phyloP scores from a whole-genome alignment of 768 basidiomycete genomes.

The Serpula lacrymans region DNA sequence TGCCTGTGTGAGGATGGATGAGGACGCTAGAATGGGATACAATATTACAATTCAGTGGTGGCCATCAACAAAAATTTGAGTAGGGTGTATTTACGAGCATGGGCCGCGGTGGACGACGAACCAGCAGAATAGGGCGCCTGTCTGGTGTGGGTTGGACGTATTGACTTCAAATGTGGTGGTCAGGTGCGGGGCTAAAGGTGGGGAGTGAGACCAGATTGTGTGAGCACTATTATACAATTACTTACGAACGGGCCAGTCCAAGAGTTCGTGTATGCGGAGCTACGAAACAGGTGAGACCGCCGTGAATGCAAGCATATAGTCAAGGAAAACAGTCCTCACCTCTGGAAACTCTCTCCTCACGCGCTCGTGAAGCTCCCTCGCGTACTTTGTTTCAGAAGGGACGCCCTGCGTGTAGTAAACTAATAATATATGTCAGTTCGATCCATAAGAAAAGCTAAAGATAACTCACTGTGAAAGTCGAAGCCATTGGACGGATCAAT shows the following conservation, averaged over 20 bases:
- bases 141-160: slow-evolving; percentile 58
- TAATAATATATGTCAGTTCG: slow-evolving; percentile 14
- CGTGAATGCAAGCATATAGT: too few species aligned
- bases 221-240: too few species aligned
- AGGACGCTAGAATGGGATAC: slow-evolving; percentile 42
- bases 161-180: slow-evolving; percentile 67
- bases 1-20: slow-evolving; percentile 59
- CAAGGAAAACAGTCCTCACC: too few species aligned
- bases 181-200: slow-evolving; percentile 54
- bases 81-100: slow-evolving; percentile 53
- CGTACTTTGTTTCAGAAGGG: slow-evolving; percentile 39
- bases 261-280: slow-evolving; percentile 57
- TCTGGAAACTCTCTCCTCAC: slow-evolving; percentile 62
- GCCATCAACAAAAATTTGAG: neutral
- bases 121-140: slow-evolving; percentile 59
- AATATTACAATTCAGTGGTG: neutral
- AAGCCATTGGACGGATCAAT: slow-evolving; percentile 53
- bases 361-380: slow-evolving; percentile 52
- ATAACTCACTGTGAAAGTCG: slow-evolving; percentile 57
- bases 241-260: slow-evolving; percentile 57
- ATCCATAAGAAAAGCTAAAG: neutral
- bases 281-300: slow-evolving; percentile 24
- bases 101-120: slow-evolving; percentile 57
- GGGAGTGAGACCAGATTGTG: neutral
- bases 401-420: slow-evolving; percentile 55